Conservation (phyloP, 495 filamentous ascomycete genomes). For the Evernia prunastri region DNA sequence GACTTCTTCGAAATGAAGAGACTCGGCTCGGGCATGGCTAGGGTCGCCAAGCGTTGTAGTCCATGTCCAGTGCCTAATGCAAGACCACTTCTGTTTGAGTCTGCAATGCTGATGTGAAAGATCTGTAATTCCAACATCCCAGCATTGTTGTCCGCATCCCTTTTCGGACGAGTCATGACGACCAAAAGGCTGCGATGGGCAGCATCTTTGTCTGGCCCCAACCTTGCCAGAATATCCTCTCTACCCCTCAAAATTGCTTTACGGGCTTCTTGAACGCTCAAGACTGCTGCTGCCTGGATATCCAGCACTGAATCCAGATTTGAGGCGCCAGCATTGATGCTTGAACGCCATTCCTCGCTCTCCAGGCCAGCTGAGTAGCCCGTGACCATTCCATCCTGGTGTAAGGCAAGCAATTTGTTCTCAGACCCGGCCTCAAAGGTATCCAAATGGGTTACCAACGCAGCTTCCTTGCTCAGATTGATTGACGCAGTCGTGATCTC, state of each 20-base stretch:
- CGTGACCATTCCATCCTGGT: conserved; percentile 34
- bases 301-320: conserved; percentile 33
- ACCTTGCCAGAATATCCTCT: conserved; percentile 33
- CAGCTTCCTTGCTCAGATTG: conserved; percentile 18
- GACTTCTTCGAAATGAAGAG: conserved; percentile 4
- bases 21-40: conserved; percentile 17
- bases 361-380: conserved; percentile 16
- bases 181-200: conserved; percentile 15
- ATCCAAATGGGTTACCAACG: conserved; percentile 31
- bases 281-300: conserved; percentile 33
- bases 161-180: conserved; percentile 5
- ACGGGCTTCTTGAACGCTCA: conserved; percentile 35
- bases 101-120: not conserved
- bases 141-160: not conserved
- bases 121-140: conserved; percentile 2
- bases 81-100: not conserved
- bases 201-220: conserved; percentile 6
- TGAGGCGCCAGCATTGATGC: conserved; percentile 30
- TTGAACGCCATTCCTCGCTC: conserved; percentile 16
- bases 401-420: conserved; percentile 41
- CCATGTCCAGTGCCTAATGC: not conserved
- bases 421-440: not conserved
- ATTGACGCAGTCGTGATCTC: conserved; percentile 12
- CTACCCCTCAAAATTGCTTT: conserved; percentile 41
- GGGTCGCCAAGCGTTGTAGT: conserved; percentile 8